Conservation (phyloP, 2,329 filamentous ascomycete genomes). For the Ophiostoma novo-ulmi region DNA sequence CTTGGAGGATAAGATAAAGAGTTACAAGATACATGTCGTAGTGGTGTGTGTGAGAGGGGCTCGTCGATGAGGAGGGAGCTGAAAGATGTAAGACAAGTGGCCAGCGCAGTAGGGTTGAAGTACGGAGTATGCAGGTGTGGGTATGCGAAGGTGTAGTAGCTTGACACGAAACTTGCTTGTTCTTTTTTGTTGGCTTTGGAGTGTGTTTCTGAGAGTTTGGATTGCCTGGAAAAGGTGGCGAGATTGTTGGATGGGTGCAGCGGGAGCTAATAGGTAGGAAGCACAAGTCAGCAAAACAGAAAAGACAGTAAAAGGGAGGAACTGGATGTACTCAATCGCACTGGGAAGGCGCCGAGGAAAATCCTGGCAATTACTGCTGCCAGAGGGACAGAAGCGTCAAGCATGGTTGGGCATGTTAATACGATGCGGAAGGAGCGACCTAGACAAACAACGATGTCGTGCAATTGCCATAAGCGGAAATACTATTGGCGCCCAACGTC, state of each 20-base stretch:
- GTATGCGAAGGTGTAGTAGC: background rate
- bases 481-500: background rate
- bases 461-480: background rate
- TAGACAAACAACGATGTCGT: background rate
- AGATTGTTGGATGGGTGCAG: background rate
- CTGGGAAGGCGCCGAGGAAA: background rate
- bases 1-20: background rate
- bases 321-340: background rate
- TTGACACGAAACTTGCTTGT: background rate
- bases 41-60: conserved; percentile 7
- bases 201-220: background rate
- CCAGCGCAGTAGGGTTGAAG: background rate
- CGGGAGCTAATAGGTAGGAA: too few relatives aligned
- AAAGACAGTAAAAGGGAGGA: background rate
- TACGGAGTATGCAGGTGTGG: background rate
- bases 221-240: background rate
- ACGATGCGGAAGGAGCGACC: conserved; percentile 5
- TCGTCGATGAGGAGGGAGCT: background rate
- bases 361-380: background rate
- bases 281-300: background rate
- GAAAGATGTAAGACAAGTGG: conserved; percentile 17
- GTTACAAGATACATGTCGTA: background rate
- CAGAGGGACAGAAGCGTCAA: background rate
- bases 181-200: background rate
- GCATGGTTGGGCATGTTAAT: background rate